These are phyloP conservation scores for Ramularia collo-cygni DNA, from an alignment of 2,329 filamentous ascomycete species.

Conservation along the genomic window DNA sequence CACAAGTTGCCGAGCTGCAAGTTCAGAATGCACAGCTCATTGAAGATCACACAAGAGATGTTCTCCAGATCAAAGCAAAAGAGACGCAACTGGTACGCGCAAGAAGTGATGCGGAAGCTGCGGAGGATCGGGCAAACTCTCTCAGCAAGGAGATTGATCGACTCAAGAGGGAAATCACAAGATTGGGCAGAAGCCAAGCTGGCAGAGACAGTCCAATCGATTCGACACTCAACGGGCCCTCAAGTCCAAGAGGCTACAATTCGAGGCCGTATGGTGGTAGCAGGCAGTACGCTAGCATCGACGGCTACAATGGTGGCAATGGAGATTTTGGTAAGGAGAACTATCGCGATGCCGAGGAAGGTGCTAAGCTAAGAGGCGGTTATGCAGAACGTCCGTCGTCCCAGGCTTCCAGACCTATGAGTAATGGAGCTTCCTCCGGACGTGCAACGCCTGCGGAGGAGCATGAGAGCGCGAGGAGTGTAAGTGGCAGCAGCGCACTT, in stretches of 20 bases:
- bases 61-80: constrained; percentile 95
- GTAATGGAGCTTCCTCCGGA: constrained; percentile 18
- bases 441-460: constrained; percentile 43
- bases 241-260: constrained; percentile 4
- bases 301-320: constrained; percentile 7
- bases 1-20: constrained; percentile 88
- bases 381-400: constrained; percentile 7
- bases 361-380: constrained; percentile 20
- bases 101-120: constrained; percentile 79
- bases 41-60: constrained; percentile 92
- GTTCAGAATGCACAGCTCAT: constrained; percentile 96
- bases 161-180: constrained; percentile 73
- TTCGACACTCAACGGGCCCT: constrained; percentile 7
- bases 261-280: constrained; percentile 17
- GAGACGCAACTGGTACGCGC: constrained; percentile 94
- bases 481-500: constrained; percentile 4
- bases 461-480: constrained; percentile 5
- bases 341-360: constrained; percentile 6
- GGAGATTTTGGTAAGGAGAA: constrained; percentile 44
- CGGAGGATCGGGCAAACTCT: constrained; percentile 78
- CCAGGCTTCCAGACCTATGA: constrained; percentile 13
- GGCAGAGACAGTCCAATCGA: constrained; percentile 24
- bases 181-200: constrained; percentile 48
- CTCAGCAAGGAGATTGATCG: constrained; percentile 84
- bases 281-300: constrained; percentile 14